Evolutionary conservation across 768 basidiomycete species (phyloP), one percentile per base, ranked within the genome.

Genomic region (Amanita polypyramis): DNA sequence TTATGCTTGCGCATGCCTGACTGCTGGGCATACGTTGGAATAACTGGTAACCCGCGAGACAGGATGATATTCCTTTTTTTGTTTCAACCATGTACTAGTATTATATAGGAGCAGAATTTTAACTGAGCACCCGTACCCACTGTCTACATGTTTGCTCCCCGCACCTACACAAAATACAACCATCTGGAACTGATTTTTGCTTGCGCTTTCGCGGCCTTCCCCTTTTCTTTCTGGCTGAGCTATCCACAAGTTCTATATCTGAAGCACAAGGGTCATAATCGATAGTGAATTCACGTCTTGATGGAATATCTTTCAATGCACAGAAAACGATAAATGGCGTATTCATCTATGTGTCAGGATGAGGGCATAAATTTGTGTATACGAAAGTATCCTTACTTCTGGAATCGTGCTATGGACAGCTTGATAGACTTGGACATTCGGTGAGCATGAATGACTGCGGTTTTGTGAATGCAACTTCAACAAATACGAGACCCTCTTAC

Each of bases 281-380:
- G 17, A 85, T 70, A 0, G 76, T 77, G 3, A 85, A 70, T 51
- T 85, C 83, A 1, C 68, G 73, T 20, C 65, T 58, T 0, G 74
- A 69, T 0, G 65, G 62, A 45, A 86, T 77, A 51, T 74, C 56
- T 33, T 60, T 49, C 1, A 59, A 63, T 0, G 81, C 75, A 0
- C 73, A 77, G 45, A 82, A 82, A 1, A 73, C 77, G 30, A 84
- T 67, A 53, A 80, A 83, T 0, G 80, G 80, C 58, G 72, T 73
- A 14, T 80, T 76, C 54, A 69, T 66, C 80, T 82, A n/a, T n/a
- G 25, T 35, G n/a, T 9, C n/a, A 47, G 35, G 19, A 29, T 11
- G 27, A 52, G 4, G 40, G 34, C 10, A 44, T 19, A 44, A 47
- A 11, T 17, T 17, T 10, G 14, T 30, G 52, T 19, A 9, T 21